Percentiles rank a stretch among this genome's conserved stretches.
phyloP scores from a whole-genome alignment of 139 green algal species.

The Closterium sp. region DNA sequence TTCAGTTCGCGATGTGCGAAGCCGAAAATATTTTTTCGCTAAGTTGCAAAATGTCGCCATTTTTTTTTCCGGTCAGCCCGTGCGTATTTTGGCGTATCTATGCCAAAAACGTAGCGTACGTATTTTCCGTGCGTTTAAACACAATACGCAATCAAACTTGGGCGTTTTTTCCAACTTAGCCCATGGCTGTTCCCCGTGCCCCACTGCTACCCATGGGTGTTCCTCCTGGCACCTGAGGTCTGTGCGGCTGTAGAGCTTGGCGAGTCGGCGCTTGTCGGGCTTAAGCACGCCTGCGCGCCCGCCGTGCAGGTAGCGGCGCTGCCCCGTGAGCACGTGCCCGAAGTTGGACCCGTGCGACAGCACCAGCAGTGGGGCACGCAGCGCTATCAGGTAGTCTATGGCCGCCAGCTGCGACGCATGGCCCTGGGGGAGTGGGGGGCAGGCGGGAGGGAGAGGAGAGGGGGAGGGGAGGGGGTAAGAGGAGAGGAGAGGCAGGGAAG shows the following conservation, averaged over 20 bases:
- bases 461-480: neutral
- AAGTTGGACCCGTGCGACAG: conserved; percentile 7
- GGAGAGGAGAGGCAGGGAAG: too few relatives aligned
- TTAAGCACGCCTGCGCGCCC: neutral
- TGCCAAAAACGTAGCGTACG: too few relatives aligned
- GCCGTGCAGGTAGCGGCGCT: neutral
- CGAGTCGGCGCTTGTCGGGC: conserved; percentile 3
- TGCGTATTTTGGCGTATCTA: too few relatives aligned
- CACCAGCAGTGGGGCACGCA: neutral
- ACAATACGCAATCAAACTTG: too few relatives aligned
- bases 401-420: conserved; percentile 2
- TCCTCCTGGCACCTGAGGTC: neutral
- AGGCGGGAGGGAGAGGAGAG: neutral
- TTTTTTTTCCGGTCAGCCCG: too few relatives aligned
- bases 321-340: neutral
- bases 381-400: neutral
- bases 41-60: too few relatives aligned
- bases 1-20: too few relatives aligned
- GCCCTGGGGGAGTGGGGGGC: neutral
- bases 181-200: neutral
- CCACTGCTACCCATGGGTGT: neutral
- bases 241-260: neutral
- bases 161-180: neutral
- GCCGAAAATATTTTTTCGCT: too few relatives aligned
- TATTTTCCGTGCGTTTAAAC: too few relatives aligned